Evolutionary conservation across 129 eudicot species (phyloP).

Genomic region (Cynara cardunculus): DNA sequence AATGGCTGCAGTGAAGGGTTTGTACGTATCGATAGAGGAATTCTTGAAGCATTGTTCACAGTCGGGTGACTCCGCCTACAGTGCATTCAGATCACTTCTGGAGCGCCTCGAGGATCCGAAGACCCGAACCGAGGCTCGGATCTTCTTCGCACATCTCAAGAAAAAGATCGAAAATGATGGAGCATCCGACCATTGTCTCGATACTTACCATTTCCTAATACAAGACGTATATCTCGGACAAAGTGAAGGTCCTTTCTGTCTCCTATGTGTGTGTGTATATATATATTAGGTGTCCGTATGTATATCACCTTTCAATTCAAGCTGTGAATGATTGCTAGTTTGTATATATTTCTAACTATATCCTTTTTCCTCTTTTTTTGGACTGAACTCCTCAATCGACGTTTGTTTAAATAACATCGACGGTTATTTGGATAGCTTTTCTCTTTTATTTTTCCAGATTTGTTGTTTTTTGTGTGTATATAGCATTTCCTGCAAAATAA

Average conservation of each 20-base stretch:
- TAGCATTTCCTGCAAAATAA: background rate
- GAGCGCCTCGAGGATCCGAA: constrained; percentile 82
- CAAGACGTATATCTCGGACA: constrained; percentile 66
- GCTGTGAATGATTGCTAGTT: background rate
- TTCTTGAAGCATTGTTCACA: constrained; percentile 60
- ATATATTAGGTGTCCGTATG: background rate
- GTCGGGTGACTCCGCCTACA: constrained; percentile 91
- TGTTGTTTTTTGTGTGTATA: background rate
- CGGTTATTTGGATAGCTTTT: background rate
- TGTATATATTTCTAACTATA: no score
- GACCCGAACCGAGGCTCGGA: constrained; percentile 73
- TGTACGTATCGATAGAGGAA: constrained; percentile 56
- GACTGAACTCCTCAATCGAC: background rate
- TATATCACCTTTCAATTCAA: background rate
- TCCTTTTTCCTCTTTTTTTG: background rate
- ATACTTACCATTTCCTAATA: constrained; percentile 81
- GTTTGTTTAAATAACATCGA: background rate
- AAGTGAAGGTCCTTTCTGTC: constrained; percentile 44
- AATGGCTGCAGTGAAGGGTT: constrained; percentile 37
- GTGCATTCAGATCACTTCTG: constrained; percentile 74
- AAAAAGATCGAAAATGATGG: constrained; percentile 46
- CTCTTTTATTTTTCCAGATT: background rate
- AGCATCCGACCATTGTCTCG: constrained; percentile 43
- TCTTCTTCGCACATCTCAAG: constrained; percentile 77
- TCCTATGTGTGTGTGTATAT: no score